Conservation (phyloP, 768 basidiomycete species). For the Rhodotorula diobovata region DNA sequence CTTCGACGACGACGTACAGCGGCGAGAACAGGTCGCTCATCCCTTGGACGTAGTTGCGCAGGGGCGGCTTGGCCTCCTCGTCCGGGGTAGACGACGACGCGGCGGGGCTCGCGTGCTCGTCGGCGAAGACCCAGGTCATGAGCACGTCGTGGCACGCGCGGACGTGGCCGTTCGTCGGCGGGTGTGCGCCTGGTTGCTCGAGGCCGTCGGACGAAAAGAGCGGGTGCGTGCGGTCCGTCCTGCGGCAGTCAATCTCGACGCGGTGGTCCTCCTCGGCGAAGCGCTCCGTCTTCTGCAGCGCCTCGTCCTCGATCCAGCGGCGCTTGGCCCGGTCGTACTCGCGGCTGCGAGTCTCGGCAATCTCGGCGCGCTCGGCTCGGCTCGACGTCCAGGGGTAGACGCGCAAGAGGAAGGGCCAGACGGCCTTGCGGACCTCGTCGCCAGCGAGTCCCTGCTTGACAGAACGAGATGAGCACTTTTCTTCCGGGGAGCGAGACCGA, state of each 20-base stretch:
- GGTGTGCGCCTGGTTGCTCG: conserved; percentile 65
- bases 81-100: neutral
- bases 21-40: conserved; percentile 97
- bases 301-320: conserved; percentile 77
- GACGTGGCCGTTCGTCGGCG: conserved; percentile 84
- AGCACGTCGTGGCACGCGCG: conserved; percentile 79
- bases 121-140: conserved; percentile 63
- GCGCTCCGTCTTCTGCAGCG: conserved; percentile 73
- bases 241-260: conserved; percentile 85
- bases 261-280: conserved; percentile 65
- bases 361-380: conserved; percentile 57
- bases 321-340: conserved; percentile 67
- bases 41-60: conserved; percentile 79
- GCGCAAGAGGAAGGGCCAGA: conserved; percentile 88
- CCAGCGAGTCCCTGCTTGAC: conserved; percentile 54
- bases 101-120: neutral
- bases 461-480: too few relatives aligned
- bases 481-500: too few relatives aligned
- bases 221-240: conserved; percentile 90
- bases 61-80: too few relatives aligned
- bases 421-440: conserved; percentile 61
- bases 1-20: conserved; percentile 82
- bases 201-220: conserved; percentile 59
- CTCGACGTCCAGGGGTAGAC: conserved; percentile 76
- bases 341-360: conserved; percentile 59